Evolutionary conservation across 306 rosid genomes (phyloP).

Genomic region (Albizia julibrissin): DNA sequence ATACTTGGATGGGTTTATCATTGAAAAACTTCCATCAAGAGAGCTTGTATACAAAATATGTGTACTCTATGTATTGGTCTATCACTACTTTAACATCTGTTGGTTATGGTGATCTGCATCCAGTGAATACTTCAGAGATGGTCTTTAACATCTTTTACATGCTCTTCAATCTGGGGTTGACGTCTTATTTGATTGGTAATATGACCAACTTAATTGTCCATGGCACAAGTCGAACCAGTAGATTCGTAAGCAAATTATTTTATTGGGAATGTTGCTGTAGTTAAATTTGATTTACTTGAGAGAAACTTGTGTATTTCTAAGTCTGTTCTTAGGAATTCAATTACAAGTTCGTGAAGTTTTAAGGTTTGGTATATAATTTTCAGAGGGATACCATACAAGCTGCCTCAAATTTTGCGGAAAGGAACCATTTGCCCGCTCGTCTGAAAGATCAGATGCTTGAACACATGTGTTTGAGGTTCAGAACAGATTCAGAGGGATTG

Average conservation of each 20-base stretch:
- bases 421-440: slow-evolving; percentile 80
- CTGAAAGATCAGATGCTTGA: slow-evolving; percentile 97
- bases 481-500: slow-evolving; percentile 92
- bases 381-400: slow-evolving; percentile 97
- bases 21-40: slow-evolving; percentile 50
- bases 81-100: slow-evolving; percentile 90
- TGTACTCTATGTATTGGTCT: slow-evolving; percentile 87
- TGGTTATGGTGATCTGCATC: slow-evolving; percentile 93
- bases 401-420: slow-evolving; percentile 88
- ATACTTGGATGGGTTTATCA: slow-evolving; percentile 73
- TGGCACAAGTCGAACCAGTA: slow-evolving; percentile 85
- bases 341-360: not conserved
- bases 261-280: not conserved
- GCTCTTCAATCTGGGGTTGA: slow-evolving; percentile 90
- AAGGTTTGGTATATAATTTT: slow-evolving; percentile 8
- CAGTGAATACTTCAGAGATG: slow-evolving; percentile 88
- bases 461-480: slow-evolving; percentile 84
- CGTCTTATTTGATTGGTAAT: slow-evolving; percentile 92
- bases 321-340: not conserved
- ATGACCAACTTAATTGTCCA: slow-evolving; percentile 98
- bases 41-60: slow-evolving; percentile 73
- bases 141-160: slow-evolving; percentile 79
- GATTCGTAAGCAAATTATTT: slow-evolving; percentile 67
- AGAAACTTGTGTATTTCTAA: not conserved
- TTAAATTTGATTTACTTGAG: not conserved